A percentile compares a stretch with the other conserved stretches of the same genome.
Conservation (phyloP, 768 basidiomycete genomes). For the Podaxis sp. region DNA sequence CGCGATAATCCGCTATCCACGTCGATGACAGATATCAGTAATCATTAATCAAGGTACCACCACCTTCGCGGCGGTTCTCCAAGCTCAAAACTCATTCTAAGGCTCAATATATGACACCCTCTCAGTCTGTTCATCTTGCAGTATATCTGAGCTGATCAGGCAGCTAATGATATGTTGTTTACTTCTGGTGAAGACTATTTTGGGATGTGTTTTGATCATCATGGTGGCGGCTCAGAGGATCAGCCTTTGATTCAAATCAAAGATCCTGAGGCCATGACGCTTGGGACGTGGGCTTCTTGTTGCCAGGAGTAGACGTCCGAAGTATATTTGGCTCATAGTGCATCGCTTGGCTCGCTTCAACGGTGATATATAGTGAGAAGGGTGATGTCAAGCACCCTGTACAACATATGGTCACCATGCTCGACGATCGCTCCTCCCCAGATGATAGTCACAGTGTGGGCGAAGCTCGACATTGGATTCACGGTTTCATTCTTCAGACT, state of each 20-base stretch:
- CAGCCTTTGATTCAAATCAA: neutral
- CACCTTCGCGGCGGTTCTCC: neutral
- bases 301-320: neutral
- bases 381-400: neutral
- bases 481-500: conserved; percentile 10
- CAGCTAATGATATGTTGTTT: neutral
- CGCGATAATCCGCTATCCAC: neutral
- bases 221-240: neutral
- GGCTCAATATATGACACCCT: neutral
- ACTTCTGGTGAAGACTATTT: neutral
- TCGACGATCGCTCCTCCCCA: neutral
- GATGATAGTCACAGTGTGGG: neutral
- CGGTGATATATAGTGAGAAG: neutral
- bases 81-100: neutral
- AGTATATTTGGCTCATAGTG: neutral
- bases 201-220: neutral
- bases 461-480: conserved; percentile 4
- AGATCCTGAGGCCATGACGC: neutral
- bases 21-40: neutral
- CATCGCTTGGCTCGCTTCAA: neutral
- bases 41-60: neutral
- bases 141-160: neutral
- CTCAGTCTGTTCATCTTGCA: neutral
- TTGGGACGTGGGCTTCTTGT: neutral
- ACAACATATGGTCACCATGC: neutral